Percentiles rank a stretch among this genome's conserved stretches.
phyloP scores from a whole-genome alignment of 1,139 yeast species.

The Saccharomyces hybrid region DNA sequence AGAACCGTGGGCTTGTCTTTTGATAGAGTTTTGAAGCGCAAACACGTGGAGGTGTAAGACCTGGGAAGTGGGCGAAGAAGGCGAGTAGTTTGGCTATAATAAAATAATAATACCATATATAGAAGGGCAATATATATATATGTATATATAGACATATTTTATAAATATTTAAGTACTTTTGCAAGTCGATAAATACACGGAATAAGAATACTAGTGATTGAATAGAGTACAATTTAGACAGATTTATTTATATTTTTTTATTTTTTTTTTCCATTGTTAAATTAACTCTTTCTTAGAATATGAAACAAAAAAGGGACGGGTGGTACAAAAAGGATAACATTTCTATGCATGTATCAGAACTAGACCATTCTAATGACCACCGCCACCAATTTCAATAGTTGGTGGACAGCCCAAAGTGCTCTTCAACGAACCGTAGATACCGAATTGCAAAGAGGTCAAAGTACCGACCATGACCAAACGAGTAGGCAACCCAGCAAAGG shows the following conservation, averaged over 20 bases:
- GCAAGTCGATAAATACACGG: background rate
- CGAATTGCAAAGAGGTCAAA: slow-evolving; percentile 80
- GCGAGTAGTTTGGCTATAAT: too few species aligned
- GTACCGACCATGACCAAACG: slow-evolving; percentile 91
- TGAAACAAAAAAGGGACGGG: background rate
- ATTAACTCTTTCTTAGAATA: background rate
- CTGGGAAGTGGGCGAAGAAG: too few species aligned
- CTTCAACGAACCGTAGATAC: slow-evolving; percentile 79
- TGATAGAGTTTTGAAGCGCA: too few species aligned
- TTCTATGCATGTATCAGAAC: background rate
- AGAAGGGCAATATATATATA: background rate
- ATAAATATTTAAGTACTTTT: background rate
- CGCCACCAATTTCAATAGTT: slow-evolving; percentile 50
- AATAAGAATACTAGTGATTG: background rate
- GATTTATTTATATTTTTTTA: background rate
- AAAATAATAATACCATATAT: background rate
- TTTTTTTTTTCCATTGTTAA: background rate
- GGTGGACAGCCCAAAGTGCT: slow-evolving; percentile 69
- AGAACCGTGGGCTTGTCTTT: too few species aligned
- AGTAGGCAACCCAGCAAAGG: slow-evolving; percentile 84
- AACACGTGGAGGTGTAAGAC: too few species aligned
- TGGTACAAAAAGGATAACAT: background rate
- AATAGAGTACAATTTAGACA: background rate
- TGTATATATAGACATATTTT: background rate
- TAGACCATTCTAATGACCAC: slow-evolving; percentile 33